These are phyloP conservation scores for Postia placenta DNA, from an alignment of 768 basidiomycete genomes.

Conservation along the genomic window DNA sequence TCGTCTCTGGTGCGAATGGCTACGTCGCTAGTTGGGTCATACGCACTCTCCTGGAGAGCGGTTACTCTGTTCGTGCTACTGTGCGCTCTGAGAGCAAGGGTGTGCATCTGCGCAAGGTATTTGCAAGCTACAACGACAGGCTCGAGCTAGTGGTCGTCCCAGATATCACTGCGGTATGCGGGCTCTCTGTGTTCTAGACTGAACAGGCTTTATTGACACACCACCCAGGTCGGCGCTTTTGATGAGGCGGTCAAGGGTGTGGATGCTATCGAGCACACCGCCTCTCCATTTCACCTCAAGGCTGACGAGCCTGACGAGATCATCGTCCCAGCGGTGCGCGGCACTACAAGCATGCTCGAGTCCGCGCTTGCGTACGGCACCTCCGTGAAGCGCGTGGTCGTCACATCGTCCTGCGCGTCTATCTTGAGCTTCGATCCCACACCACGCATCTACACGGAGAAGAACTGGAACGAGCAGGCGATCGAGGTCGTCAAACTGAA, in stretches of 20 bases:
- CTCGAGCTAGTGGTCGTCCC: constrained; percentile 63
- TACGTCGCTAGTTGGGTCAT: constrained; percentile 59
- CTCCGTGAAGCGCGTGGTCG: constrained; percentile 51
- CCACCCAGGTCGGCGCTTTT: constrained; percentile 54
- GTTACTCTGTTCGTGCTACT: constrained; percentile 60
- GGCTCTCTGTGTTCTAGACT: too few species aligned
- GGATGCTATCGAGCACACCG: constrained; percentile 65
- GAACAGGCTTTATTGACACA: too few species aligned
- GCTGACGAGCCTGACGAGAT: constrained; percentile 44
- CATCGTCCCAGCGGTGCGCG: constrained; percentile 67
- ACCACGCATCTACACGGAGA: constrained; percentile 35
- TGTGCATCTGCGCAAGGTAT: constrained; percentile 45
- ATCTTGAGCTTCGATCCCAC: constrained; percentile 28
- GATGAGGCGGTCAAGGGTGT: constrained; percentile 76
- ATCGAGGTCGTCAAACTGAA: constrained; percentile 39
- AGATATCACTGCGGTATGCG: constrained; percentile 52
- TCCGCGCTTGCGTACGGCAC: constrained; percentile 43
- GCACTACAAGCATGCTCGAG: constrained; percentile 58
- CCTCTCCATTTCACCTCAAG: constrained; percentile 52
- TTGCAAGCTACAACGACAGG: constrained; percentile 46
- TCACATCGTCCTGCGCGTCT: constrained; percentile 54
- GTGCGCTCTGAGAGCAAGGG: constrained; percentile 61
- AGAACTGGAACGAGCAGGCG: constrained; percentile 56
- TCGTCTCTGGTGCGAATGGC: constrained; percentile 56
- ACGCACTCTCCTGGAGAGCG: constrained; percentile 47